Percentiles rank a stretch among this genome's conserved stretches.
Evolutionary conservation across 2,329 filamentous ascomycete species (phyloP).

Genomic region (Fusarium dlaminii): DNA sequence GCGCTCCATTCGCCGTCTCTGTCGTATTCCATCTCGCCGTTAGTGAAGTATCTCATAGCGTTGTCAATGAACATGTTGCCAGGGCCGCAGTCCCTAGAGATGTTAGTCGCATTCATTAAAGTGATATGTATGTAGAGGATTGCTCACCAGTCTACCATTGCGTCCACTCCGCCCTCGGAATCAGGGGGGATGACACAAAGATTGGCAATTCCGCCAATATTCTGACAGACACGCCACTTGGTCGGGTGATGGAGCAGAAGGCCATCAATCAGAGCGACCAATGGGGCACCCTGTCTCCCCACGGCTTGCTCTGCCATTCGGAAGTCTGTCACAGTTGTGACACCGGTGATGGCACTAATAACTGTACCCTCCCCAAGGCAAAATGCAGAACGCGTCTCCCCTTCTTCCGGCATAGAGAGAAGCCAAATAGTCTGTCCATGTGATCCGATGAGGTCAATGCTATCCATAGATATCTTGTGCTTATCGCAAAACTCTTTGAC

Average conservation of each 20-base stretch:
- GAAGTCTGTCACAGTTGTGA: slow-evolving; percentile 68
- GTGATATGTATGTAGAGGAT: neutral
- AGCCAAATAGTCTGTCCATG: slow-evolving; percentile 69
- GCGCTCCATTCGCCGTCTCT: slow-evolving; percentile 60
- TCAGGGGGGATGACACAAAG: slow-evolving; percentile 67
- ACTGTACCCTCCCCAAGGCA: slow-evolving; percentile 66
- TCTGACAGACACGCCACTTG: slow-evolving; percentile 66
- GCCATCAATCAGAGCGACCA: slow-evolving; percentile 67
- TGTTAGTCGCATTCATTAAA: neutral
- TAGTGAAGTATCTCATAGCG: slow-evolving; percentile 62
- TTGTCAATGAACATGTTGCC: slow-evolving; percentile 67
- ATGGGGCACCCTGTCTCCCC: slow-evolving; percentile 64
- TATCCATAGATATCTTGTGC: slow-evolving; percentile 53
- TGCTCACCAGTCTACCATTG: slow-evolving; percentile 9
- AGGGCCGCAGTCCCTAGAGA: slow-evolving; percentile 43
- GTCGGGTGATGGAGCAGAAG: slow-evolving; percentile 64
- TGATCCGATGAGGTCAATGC: slow-evolving; percentile 64
- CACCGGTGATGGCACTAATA: slow-evolving; percentile 62
- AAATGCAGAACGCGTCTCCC: slow-evolving; percentile 57
- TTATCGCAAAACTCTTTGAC: slow-evolving; percentile 60
- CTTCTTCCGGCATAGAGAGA: slow-evolving; percentile 48
- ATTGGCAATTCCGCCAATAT: slow-evolving; percentile 68
- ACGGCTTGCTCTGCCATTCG: slow-evolving; percentile 64
- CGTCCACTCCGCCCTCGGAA: slow-evolving; percentile 40
- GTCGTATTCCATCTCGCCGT: slow-evolving; percentile 61